Conservation (phyloP, 106 monocot genomes). For the Dioscorea dumetorum region DNA sequence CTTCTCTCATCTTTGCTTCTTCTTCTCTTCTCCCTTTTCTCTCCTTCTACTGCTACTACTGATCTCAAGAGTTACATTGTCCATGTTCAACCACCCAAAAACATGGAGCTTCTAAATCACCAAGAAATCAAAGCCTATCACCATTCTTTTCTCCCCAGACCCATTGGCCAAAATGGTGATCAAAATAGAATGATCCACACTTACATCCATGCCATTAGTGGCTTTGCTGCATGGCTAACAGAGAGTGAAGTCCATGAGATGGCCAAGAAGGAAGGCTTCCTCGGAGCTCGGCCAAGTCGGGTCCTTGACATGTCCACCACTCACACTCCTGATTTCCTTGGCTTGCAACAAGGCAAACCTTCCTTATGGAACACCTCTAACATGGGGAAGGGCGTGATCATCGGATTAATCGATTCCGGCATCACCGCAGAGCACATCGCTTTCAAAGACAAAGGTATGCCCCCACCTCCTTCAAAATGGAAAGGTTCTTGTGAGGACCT, state of each 20-base stretch:
- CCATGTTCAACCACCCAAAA: not conserved
- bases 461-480: constrained; percentile 1
- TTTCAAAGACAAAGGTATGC: not conserved
- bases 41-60: not conserved
- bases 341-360: not conserved
- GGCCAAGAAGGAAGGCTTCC: constrained; percentile 2
- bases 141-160: not conserved
- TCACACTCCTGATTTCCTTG: not conserved
- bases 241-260: not conserved
- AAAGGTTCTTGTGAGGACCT: not conserved
- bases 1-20: not conserved
- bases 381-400: not conserved
- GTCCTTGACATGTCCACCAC: not conserved
- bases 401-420: not conserved
- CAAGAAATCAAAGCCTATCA: not conserved
- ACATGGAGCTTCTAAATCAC: no score
- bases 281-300: not conserved
- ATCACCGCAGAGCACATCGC: not conserved
- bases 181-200: not conserved
- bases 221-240: not conserved
- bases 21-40: not conserved
- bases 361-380: not conserved
- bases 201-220: not conserved
- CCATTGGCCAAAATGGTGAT: not conserved
- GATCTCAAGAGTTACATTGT: not conserved